Evolutionary conservation across 306 rosid species (phyloP).

Genomic region (Astragalus glycyphyllos): DNA sequence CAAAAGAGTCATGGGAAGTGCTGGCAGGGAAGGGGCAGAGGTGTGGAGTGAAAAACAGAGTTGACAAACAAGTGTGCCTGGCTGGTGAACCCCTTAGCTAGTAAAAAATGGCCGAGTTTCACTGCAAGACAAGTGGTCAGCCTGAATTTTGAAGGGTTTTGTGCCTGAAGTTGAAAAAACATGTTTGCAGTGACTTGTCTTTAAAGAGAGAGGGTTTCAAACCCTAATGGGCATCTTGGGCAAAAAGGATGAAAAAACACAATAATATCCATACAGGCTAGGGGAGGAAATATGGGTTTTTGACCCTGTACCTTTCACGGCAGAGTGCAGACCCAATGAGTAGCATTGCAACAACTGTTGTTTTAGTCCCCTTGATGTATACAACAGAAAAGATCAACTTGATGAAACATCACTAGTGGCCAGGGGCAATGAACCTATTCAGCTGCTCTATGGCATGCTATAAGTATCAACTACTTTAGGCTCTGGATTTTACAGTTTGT

Average conservation of each 20-base stretch:
- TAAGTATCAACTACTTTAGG: slow-evolving; percentile 3
- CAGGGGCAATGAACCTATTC: slow-evolving; percentile 3
- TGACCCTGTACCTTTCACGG: slow-evolving; percentile 1
- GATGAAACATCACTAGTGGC: slow-evolving; percentile 9
- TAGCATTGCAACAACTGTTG: background rate
- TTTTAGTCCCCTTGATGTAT: background rate
- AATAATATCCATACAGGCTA: background rate
- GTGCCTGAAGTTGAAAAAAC: slow-evolving; percentile 22
- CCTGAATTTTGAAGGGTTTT: slow-evolving; percentile 10
- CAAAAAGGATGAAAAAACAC: background rate
- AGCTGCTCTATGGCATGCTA: slow-evolving; percentile 4
- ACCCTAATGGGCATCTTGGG: slow-evolving; percentile 8
- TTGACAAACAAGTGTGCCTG: slow-evolving; percentile 1
- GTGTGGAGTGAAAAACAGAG: background rate
- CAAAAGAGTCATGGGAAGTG: background rate
- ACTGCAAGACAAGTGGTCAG: background rate
- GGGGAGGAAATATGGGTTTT: background rate
- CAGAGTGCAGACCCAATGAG: background rate
- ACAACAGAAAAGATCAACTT: background rate
- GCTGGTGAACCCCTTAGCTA: slow-evolving; percentile 1
- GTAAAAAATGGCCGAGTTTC: background rate
- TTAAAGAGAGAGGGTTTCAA: background rate
- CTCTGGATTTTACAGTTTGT: slow-evolving; percentile 16
- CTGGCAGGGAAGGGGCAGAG: slow-evolving; percentile 18
- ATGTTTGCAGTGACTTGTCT: slow-evolving; percentile 4